A percentile compares a stretch with the other conserved stretches of the same genome.
Conservation (phyloP, 352 stramenopile species). For the Pythium periplocum region DNA sequence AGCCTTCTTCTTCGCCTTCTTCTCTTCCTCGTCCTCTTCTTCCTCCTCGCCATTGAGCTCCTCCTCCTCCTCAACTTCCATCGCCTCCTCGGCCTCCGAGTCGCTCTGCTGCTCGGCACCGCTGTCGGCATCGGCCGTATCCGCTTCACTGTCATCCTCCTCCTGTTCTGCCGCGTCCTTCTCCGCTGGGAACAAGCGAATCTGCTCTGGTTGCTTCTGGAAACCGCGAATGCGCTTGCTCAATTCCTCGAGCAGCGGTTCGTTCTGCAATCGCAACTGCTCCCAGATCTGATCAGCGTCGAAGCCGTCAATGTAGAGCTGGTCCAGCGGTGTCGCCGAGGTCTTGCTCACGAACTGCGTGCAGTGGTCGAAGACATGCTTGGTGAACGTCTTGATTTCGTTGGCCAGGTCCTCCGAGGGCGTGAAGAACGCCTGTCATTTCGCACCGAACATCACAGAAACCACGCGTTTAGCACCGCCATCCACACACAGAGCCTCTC, state of each 20-base stretch:
- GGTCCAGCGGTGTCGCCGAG: conserved; percentile 43
- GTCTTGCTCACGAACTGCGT: conserved; percentile 51
- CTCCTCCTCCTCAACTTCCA: conserved; percentile 23
- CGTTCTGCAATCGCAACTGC: conserved; percentile 80
- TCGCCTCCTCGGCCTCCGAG: conserved; percentile 17
- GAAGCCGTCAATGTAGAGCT: conserved; percentile 81
- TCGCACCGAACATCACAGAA: no score
- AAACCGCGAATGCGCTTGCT: conserved; percentile 67
- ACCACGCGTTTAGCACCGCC: no score
- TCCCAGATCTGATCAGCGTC: conserved; percentile 84
- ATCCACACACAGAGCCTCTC: no score
- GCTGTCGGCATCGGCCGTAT: conserved; percentile 10
- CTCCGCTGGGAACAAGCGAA: conserved; percentile 56
- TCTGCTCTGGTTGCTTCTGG: conserved; percentile 46
- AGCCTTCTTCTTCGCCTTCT: conserved; percentile 17
- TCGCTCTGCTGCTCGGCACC: conserved; percentile 11
- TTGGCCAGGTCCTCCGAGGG: conserved; percentile 54
- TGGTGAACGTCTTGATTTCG: conserved; percentile 69
- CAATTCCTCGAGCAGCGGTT: conserved; percentile 59
- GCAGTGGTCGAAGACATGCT: conserved; percentile 77
- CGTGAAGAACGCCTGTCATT: conserved; percentile 65
- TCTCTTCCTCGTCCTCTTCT: conserved; percentile 28
- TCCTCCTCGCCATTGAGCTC: conserved; percentile 16
- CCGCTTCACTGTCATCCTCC: conserved; percentile 18
- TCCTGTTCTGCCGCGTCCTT: conserved; percentile 23